Percentiles rank a stretch among this genome's conserved stretches.
phyloP scores from a whole-genome alignment of 192 early-diverging fungal species.

The Backusella macrospora region DNA sequence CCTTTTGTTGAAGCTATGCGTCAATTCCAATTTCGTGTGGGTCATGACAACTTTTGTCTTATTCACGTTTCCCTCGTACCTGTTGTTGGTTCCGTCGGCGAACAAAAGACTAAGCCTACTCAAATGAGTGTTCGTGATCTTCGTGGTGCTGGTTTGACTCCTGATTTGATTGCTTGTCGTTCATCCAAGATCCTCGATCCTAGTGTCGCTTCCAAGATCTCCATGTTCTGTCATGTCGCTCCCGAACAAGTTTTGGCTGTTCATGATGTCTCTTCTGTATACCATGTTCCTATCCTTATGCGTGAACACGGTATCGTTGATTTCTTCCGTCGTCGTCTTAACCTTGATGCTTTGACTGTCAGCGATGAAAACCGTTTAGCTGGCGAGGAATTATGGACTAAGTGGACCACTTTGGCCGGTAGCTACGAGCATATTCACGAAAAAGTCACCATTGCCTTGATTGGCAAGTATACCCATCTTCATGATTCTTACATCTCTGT shows the following conservation, averaged over 20 bases:
- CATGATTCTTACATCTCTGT: conserved; percentile 99
- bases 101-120: conserved; percentile 99
- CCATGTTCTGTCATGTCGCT: conserved; percentile 98
- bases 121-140: conserved; percentile 93
- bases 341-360: conserved; percentile 61
- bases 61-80: conserved; percentile 98
- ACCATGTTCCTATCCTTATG: conserved; percentile 94
- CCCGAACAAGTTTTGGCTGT: conserved; percentile 93
- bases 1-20: conserved; percentile 99
- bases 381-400: conserved; percentile 68
- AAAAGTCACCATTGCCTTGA: conserved; percentile 83
- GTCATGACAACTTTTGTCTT: conserved; percentile 95
- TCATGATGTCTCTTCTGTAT: conserved; percentile 94
- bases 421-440: conserved; percentile 80
- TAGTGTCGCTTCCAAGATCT: conserved; percentile 87
- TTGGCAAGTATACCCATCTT: conserved; percentile 96
- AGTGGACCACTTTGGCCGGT: conserved; percentile 69
- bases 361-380: conserved; percentile 53
- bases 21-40: conserved; percentile 99
- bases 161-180: conserved; percentile 97
- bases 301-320: conserved; percentile 84
- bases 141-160: conserved; percentile 90
- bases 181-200: conserved; percentile 80
- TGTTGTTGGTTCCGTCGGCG: conserved; percentile 94
- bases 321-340: conserved; percentile 78